phyloP scores from a whole-genome alignment of 208 protist species.

The Angomonas deanei region DNA sequence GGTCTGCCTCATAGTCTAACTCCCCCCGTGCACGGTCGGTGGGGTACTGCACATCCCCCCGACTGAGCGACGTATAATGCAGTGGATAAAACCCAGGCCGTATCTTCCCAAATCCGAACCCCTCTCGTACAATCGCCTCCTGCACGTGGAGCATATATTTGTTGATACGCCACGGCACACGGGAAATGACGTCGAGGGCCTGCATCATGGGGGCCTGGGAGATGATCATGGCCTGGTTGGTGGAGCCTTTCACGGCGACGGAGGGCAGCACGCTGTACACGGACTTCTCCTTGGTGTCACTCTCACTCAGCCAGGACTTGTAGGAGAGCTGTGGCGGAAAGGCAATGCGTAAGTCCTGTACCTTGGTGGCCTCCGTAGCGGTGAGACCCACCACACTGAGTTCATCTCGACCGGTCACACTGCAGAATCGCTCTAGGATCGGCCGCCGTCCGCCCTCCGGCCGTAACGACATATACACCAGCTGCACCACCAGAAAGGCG shows the following conservation, averaged over 20 bases:
- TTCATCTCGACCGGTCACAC: slow-evolving; percentile 36
- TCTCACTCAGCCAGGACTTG: slow-evolving; percentile 84
- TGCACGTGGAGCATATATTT: slow-evolving; percentile 92
- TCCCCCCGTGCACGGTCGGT: slow-evolving; percentile 14
- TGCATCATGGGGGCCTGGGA: slow-evolving; percentile 90
- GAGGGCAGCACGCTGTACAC: slow-evolving; percentile 89
- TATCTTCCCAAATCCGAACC: slow-evolving; percentile 90
- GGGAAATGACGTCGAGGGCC: slow-evolving; percentile 85
- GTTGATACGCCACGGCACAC: slow-evolving; percentile 89
- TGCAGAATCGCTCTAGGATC: slow-evolving; percentile 63
- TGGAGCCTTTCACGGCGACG: slow-evolving; percentile 79
- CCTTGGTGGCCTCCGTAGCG: slow-evolving; percentile 46
- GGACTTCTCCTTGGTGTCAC: slow-evolving; percentile 85
- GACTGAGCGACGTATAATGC: slow-evolving; percentile 65
- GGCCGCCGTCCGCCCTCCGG: slow-evolving; percentile 33
- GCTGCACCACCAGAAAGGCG: slow-evolving; percentile 72
- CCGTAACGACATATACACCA: slow-evolving; percentile 69
- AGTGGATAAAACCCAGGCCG: slow-evolving; percentile 86
- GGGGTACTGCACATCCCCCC: slow-evolving; percentile 51
- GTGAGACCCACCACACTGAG: slow-evolving; percentile 72
- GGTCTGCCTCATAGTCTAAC: neutral
- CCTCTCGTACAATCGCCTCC: slow-evolving; percentile 88
- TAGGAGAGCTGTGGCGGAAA: slow-evolving; percentile 89
- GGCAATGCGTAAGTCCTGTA: slow-evolving; percentile 76
- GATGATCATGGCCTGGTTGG: slow-evolving; percentile 89